Evolutionary conservation across 2,329 filamentous ascomycete species (phyloP).

Genomic region (Botrytis porri): DNA sequence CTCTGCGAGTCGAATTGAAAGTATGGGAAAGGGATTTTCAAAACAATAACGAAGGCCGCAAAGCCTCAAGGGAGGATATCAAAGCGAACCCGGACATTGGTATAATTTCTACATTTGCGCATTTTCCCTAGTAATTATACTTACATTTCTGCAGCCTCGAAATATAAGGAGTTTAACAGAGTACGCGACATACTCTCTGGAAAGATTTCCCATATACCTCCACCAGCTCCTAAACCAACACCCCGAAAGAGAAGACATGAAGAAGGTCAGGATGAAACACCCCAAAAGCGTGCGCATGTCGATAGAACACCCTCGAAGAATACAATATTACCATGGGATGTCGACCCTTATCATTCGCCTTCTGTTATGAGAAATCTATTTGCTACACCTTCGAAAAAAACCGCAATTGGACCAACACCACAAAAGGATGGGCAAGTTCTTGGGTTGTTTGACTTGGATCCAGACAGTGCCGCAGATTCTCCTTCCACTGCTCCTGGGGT

Average conservation of each 20-base stretch:
- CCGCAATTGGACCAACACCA: slow-evolving; percentile 72
- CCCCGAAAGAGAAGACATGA: slow-evolving; percentile 40
- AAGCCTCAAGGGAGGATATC: slow-evolving; percentile 72
- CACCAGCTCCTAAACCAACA: slow-evolving; percentile 36
- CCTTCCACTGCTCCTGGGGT: slow-evolving; percentile 20
- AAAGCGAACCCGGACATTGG: slow-evolving; percentile 70
- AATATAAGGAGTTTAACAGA: slow-evolving; percentile 75
- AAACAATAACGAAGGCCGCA: slow-evolving; percentile 59
- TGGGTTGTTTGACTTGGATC: slow-evolving; percentile 70
- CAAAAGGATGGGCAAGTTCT: slow-evolving; percentile 75
- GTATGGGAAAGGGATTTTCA: slow-evolving; percentile 70
- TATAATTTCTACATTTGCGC: slow-evolving; percentile 40
- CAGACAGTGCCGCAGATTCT: slow-evolving; percentile 48
- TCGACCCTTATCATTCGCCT: slow-evolving; percentile 53
- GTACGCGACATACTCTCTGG: slow-evolving; percentile 57
- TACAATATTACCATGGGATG: slow-evolving; percentile 38
- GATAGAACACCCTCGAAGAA: slow-evolving; percentile 48
- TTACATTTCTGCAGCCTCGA: slow-evolving; percentile 40
- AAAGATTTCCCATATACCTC: slow-evolving; percentile 44
- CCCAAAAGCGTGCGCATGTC: slow-evolving; percentile 50
- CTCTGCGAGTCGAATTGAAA: slow-evolving; percentile 69
- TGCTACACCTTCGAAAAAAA: slow-evolving; percentile 52
- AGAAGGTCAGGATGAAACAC: slow-evolving; percentile 44
- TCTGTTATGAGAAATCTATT: slow-evolving; percentile 57
- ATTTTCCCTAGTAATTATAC: background rate